Evolutionary conservation across 192 early-diverging fungal genomes (phyloP).

Genomic region (Backusella macrospora): DNA sequence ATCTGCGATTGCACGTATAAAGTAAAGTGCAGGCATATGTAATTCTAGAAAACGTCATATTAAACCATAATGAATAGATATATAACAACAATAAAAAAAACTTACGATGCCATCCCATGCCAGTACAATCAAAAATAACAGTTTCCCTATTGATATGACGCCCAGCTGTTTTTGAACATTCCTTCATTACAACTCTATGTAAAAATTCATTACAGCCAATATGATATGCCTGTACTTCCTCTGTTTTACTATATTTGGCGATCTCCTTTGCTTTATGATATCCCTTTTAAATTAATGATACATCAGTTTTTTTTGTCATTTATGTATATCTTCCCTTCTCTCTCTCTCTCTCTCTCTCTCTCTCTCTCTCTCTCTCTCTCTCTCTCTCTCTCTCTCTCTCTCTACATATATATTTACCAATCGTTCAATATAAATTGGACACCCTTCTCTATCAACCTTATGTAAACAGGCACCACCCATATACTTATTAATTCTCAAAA

Average conservation of each 20-base stretch:
- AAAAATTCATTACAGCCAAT: slow-evolving; percentile 73
- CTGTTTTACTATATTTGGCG: slow-evolving; percentile 58
- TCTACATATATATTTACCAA: slow-evolving; percentile 55
- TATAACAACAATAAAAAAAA: slow-evolving; percentile 2
- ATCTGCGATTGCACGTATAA: slow-evolving; percentile 72
- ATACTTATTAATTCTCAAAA: slow-evolving; percentile 60
- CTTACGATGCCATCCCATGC: slow-evolving; percentile 76
- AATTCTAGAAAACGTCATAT: slow-evolving; percentile 44
- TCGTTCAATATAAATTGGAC: slow-evolving; percentile 91
- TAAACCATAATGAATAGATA: not conserved
- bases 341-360: not conserved
- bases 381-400: not conserved
- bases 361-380: not conserved
- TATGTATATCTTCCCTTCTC: not conserved
- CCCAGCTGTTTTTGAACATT: slow-evolving; percentile 73
- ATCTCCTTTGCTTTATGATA: slow-evolving; percentile 67
- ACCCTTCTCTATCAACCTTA: slow-evolving; percentile 88
- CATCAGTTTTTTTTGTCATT: not conserved
- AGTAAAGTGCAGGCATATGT: slow-evolving; percentile 68
- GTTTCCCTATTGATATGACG: slow-evolving; percentile 77
- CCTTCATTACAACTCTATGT: slow-evolving; percentile 70
- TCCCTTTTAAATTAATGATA: slow-evolving; percentile 41
- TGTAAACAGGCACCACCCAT: slow-evolving; percentile 80
- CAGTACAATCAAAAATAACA: slow-evolving; percentile 91
- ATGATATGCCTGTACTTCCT: slow-evolving; percentile 70